Base-by-base conservation (phyloP, 2,329 filamentous ascomycete species). In the Immersiporthe knoxdaviesiana region DNA sequence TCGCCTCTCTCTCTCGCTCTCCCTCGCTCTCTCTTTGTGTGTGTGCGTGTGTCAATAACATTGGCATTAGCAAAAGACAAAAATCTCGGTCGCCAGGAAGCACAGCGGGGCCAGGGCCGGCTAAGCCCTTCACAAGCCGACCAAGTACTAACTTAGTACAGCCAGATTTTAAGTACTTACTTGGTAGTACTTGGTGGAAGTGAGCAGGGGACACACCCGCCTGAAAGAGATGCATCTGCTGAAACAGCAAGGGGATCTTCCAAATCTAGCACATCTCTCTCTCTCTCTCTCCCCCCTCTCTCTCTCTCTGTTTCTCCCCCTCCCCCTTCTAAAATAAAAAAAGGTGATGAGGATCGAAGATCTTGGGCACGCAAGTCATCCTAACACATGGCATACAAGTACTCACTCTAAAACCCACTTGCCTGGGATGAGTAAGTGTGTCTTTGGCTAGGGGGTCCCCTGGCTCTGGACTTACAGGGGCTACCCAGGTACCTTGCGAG, bases 41-140 rank as follows among this genome's bases (percentile, higher is more conserved):
- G n/a, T n/a, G n/a, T n/a, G n/a, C n/a, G n/a, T 14, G 4, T 18
- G 44, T n/a, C 21, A 21, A 47, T 47, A 47, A 47, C 6, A 47
- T n/a, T 10, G 7, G 7, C 44, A 47, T 47, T 4, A 21, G n/a
- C 21, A 21, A 39, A 39, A 39, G 11, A 39, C 11, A 12, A 39
- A 39, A 60, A 37, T 6, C 14, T n/a, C 18, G 30, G 30, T 16
- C 27, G 7, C 32, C 12, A 24, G 37, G 59, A n/a, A 41, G 18
- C n/a, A 2, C 37, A 39, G 1, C 35, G 59, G 35, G 59, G 59
- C 35, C 35, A 62, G 59, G 24, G 59, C 59, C 59, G 59, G 59
- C 35, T 8, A 61, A 37, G 44, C 21, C 44, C 35, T 24, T n/a
- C 3, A 37, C 18, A 37, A 21, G 14, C n/a, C n/a, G n/a, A n/a